Evolutionary conservation across 176 grass and related monocot species (phyloP).

Genomic region (Tillandsia fasciculata): DNA sequence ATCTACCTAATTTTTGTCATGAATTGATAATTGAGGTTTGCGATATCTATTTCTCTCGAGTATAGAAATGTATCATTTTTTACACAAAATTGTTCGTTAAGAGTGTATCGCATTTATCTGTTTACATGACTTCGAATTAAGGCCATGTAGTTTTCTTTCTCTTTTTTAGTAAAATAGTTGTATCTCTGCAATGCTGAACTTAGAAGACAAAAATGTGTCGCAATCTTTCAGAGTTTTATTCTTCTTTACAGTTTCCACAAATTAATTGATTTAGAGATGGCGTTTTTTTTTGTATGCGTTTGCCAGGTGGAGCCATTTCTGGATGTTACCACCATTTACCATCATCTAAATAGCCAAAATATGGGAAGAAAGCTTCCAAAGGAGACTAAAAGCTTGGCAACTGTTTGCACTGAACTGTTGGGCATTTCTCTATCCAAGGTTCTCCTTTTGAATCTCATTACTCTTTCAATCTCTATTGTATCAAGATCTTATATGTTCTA

Average conservation of each 20-base stretch:
- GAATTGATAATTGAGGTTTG: neutral
- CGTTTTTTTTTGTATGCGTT: neutral
- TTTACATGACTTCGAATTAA: neutral
- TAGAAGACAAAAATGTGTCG: neutral
- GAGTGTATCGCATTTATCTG: neutral
- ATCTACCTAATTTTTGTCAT: too few relatives aligned
- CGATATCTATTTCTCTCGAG: neutral
- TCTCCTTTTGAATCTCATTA: neutral
- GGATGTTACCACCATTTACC: slow-evolving; percentile 70
- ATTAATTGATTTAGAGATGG: slow-evolving; percentile 1
- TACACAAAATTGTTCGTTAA: neutral
- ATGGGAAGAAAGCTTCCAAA: slow-evolving; percentile 49
- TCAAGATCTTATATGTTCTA: slow-evolving; percentile 13
- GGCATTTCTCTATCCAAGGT: slow-evolving; percentile 85
- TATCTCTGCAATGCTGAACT: neutral
- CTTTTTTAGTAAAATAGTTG: neutral
- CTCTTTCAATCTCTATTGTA: slow-evolving; percentile 6
- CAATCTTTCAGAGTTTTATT: neutral
- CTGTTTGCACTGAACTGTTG: slow-evolving; percentile 66
- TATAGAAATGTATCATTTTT: neutral
- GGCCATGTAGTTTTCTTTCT: neutral
- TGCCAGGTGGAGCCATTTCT: slow-evolving; percentile 79
- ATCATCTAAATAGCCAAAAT: slow-evolving; percentile 53
- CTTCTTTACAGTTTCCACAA: neutral
- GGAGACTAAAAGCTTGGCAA: slow-evolving; percentile 89